Conservation (phyloP, 2,329 filamentous ascomycete genomes). For the Coniochaeta prunicola region DNA sequence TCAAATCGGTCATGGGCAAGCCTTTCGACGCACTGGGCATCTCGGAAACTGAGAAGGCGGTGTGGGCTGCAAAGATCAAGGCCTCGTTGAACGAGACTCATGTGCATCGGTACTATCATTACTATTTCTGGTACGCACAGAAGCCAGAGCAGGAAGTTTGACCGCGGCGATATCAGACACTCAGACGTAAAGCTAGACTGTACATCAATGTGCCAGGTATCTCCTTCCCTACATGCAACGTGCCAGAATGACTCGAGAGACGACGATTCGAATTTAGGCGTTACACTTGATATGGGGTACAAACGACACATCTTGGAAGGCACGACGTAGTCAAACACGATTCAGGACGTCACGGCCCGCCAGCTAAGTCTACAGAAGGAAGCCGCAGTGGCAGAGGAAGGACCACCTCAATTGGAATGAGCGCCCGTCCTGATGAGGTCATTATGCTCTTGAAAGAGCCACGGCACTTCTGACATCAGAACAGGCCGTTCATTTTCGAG, state of each 20-base stretch:
- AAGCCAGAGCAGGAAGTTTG: slow-evolving; percentile 6
- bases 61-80: slow-evolving; percentile 25
- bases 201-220: background rate
- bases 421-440: background rate
- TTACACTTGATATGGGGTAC: background rate
- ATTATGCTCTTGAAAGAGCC: background rate
- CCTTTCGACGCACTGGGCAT: slow-evolving; percentile 28
- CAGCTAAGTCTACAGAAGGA: background rate
- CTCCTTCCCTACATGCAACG: background rate
- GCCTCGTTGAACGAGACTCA: slow-evolving; percentile 4
- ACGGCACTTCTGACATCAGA: no score
- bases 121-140: slow-evolving; percentile 11
- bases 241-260: background rate
- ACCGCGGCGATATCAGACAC: background rate
- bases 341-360: background rate
- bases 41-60: slow-evolving; percentile 55
- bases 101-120: slow-evolving; percentile 4
- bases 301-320: background rate
- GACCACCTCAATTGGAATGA: background rate
- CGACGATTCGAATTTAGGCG: background rate
- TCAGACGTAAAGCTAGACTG: background rate
- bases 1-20: slow-evolving; percentile 8
- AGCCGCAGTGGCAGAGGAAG: background rate
- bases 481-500: background rate
- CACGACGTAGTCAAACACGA: background rate